Percentiles rank a stretch among this genome's conserved stretches.
Conservation (phyloP, 306 rosid genomes). For the Gastrolobium villosum region DNA sequence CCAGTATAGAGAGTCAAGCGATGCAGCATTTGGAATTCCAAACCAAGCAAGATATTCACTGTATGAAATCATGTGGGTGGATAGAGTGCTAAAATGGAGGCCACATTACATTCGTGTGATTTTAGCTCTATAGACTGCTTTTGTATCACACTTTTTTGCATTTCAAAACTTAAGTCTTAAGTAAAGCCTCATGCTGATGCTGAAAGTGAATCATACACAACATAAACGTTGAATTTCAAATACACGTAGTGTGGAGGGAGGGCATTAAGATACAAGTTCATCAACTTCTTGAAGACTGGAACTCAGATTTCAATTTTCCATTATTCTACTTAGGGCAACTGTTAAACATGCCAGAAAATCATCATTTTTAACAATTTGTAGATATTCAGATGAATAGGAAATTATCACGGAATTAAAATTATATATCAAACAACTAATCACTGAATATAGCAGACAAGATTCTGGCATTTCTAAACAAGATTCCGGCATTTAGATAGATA, state of each 20-base stretch:
- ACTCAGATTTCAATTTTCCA: not conserved
- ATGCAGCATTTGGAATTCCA: slow-evolving; percentile 36
- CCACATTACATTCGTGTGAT: not conserved
- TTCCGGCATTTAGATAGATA: not conserved
- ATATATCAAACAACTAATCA: slow-evolving; percentile 2
- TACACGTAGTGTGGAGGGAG: not conserved
- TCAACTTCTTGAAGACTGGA: slow-evolving; percentile 14
- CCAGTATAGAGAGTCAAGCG: slow-evolving; percentile 18
- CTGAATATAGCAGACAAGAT: not conserved
- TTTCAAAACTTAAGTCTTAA: not conserved
- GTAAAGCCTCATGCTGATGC: not conserved
- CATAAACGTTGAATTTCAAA: too few species aligned
- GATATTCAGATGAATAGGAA: not conserved
- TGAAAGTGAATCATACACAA: not conserved
- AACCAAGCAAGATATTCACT: slow-evolving; percentile 23
- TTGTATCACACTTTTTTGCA: not conserved
- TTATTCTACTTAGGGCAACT: slow-evolving; percentile 18
- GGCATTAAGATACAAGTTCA: not conserved
- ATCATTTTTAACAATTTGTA: not conserved
- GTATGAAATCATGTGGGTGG: not conserved
- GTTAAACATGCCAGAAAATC: slow-evolving; percentile 20
- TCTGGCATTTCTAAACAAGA: not conserved
- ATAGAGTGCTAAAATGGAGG: slow-evolving; percentile 5
- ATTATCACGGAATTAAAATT: not conserved
- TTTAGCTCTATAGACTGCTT: not conserved